These are phyloP conservation scores for Aegilops speltoides DNA, from an alignment of 176 grass and related monocot species.

Conservation along the genomic window DNA sequence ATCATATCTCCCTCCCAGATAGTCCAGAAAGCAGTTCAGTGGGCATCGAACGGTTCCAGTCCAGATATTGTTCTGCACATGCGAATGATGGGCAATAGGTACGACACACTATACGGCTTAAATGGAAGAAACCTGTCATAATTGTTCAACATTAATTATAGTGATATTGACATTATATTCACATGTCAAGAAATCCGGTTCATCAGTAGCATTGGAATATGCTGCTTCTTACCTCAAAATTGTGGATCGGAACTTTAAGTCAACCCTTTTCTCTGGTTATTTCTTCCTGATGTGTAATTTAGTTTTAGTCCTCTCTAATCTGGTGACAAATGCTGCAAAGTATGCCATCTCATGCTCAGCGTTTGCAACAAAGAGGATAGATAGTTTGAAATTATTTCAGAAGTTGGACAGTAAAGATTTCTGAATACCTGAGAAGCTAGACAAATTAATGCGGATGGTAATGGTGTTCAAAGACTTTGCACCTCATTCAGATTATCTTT, in stretches of 20 bases:
- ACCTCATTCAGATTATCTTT: too few species aligned
- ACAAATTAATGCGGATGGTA: neutral
- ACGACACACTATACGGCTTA: neutral
- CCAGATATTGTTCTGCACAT: conserved; percentile 87
- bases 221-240: neutral
- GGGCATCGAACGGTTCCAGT: conserved; percentile 59
- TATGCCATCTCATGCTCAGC: neutral
- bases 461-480: neutral
- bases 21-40: conserved; percentile 64
- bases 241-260: neutral
- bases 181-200: neutral
- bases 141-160: neutral
- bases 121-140: neutral
- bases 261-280: neutral
- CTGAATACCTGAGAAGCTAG: neutral
- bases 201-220: neutral
- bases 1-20: conserved; percentile 61
- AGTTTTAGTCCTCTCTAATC: neutral
- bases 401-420: neutral
- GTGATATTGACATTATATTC: conserved; percentile 16
- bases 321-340: neutral
- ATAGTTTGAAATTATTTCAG: neutral
- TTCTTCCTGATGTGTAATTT: conserved; percentile 15
- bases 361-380: neutral
- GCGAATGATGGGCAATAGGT: conserved; percentile 93